Conservation (phyloP, 306 rosid species). For the Corylus avellana region DNA sequence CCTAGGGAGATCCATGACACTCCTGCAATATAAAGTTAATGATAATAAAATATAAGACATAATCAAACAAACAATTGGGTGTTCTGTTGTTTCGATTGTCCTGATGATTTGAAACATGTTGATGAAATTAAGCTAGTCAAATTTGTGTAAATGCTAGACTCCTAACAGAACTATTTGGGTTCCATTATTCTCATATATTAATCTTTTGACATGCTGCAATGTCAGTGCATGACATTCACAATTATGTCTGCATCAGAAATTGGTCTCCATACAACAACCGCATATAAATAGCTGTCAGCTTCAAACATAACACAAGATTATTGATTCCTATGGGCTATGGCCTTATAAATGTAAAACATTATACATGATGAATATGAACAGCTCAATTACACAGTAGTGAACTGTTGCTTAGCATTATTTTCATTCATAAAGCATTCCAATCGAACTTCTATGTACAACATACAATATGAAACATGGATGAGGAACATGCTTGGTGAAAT, state of each 20-base stretch:
- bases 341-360: background rate
- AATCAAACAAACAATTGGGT: constrained; percentile 1
- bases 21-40: background rate
- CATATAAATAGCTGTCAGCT: background rate
- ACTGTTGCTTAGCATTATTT: background rate
- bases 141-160: background rate
- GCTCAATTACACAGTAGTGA: background rate
- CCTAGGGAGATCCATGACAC: constrained; percentile 16
- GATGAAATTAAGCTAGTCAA: background rate
- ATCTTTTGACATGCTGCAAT: background rate
- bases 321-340: background rate
- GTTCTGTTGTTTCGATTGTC: background rate
- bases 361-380: background rate
- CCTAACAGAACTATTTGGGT: background rate
- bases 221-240: background rate
- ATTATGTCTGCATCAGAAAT: background rate
- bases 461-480: background rate
- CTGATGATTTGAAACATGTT: background rate
- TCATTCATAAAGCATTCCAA: background rate
- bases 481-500: background rate
- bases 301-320: background rate
- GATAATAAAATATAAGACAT: background rate
- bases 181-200: background rate
- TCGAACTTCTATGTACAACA: background rate
- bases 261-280: background rate